These are phyloP conservation scores for Corchorus olitorius DNA, from an alignment of 345 rosid species.

Conservation along the genomic window DNA sequence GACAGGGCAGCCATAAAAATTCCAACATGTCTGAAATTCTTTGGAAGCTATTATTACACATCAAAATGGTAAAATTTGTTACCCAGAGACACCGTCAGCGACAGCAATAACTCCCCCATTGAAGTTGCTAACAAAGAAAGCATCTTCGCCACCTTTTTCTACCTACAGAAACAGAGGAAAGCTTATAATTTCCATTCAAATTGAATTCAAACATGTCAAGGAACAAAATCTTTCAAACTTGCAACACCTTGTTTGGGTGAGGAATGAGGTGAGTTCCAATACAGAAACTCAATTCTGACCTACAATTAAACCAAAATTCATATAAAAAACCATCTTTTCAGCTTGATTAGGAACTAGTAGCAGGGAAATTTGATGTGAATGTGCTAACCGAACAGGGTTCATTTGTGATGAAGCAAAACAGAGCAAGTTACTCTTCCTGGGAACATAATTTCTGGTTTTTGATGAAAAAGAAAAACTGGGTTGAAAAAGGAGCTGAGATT, in stretches of 20 bases:
- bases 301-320: conserved; percentile 17
- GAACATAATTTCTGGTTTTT: conserved; percentile 1
- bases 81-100: conserved; percentile 98
- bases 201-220: conserved; percentile 11
- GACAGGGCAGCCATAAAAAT: neutral
- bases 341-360: conserved; percentile 12
- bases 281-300: conserved; percentile 47
- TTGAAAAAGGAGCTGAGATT: conserved; percentile 17
- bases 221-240: conserved; percentile 5
- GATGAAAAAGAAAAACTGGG: conserved; percentile 2
- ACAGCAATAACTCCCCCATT: conserved; percentile 89
- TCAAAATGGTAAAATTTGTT: neutral
- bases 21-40: neutral
- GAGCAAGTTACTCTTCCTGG: conserved; percentile 31
- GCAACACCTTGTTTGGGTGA: conserved; percentile 71
- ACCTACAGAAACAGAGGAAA: conserved; percentile 38
- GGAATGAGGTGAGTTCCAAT: conserved; percentile 75
- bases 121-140: conserved; percentile 54
- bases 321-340: neutral
- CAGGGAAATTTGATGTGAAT: neutral
- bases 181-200: neutral
- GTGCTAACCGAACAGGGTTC: conserved; percentile 45
- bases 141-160: conserved; percentile 31
- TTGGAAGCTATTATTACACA: neutral
- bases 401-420: conserved; percentile 43